Evolutionary conservation across 2,329 filamentous ascomycete genomes (phyloP).

Genomic region (Alternaria conjuncta): DNA sequence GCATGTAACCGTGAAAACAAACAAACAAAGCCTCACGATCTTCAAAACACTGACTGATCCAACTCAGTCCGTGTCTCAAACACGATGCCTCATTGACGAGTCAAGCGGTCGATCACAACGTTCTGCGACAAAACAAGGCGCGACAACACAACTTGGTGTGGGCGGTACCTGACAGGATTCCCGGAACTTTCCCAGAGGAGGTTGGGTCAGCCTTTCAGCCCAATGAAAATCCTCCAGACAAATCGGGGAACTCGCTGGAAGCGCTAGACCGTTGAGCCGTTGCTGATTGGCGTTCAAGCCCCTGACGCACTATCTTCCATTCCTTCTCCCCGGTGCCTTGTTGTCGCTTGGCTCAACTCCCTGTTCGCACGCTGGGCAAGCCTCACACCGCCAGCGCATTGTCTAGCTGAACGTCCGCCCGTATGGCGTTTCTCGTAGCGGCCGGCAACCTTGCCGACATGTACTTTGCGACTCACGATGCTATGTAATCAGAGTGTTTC

Average conservation of each 20-base stretch:
- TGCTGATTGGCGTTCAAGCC: conserved; percentile 35
- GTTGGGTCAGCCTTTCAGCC: conserved; percentile 26
- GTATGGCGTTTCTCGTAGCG: conserved; percentile 13
- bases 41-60: conserved; percentile 21
- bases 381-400: conserved; percentile 40
- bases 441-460: conserved; percentile 11
- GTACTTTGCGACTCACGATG: not conserved
- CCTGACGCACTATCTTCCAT: conserved; percentile 22
- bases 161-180: conserved; percentile 17
- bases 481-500: not conserved
- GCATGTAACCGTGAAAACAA: conserved; percentile 20
- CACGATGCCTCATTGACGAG: conserved; percentile 5
- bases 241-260: conserved; percentile 33
- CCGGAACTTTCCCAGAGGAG: conserved; percentile 11
- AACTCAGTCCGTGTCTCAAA: conserved; percentile 12
- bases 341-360: conserved; percentile 10
- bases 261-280: conserved; percentile 28
- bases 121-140: conserved; percentile 12
- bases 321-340: conserved; percentile 19
- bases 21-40: conserved; percentile 25
- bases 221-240: conserved; percentile 26
- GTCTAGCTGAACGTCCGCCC: conserved; percentile 16
- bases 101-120: conserved; percentile 13
- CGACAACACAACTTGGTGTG: conserved; percentile 18
- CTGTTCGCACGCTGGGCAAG: conserved; percentile 28